These are phyloP conservation scores for Gyrodon lividus DNA, from an alignment of 768 basidiomycete species.

Conservation along the genomic window DNA sequence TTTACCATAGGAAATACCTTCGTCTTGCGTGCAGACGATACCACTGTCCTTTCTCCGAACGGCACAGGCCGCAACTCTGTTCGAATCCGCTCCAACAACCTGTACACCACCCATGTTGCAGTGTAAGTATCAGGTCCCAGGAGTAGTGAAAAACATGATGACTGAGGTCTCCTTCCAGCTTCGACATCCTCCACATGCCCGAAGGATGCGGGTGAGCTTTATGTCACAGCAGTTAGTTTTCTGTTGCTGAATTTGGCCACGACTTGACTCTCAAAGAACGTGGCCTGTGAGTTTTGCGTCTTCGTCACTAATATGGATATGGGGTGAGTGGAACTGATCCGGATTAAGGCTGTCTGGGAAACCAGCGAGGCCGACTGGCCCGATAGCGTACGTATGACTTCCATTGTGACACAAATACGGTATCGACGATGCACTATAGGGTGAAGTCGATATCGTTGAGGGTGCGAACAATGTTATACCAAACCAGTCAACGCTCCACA, in stretches of 20 bases:
- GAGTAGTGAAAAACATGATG: neutral
- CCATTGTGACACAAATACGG: neutral
- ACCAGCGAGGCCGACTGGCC: conserved; percentile 25
- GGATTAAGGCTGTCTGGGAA: conserved; percentile 31
- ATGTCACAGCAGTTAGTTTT: neutral
- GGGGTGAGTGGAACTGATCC: conserved; percentile 10
- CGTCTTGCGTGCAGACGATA: conserved; percentile 39
- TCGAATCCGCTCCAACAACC: conserved; percentile 30
- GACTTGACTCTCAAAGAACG: conserved; percentile 22
- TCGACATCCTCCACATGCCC: conserved; percentile 38
- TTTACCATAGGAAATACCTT: conserved; percentile 28
- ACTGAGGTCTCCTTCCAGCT: conserved; percentile 14
- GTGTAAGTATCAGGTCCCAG: conserved; percentile 21
- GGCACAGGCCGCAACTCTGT: conserved; percentile 38
- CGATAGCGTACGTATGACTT: conserved; percentile 14
- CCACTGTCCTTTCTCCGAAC: conserved; percentile 24
- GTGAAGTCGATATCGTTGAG: conserved; percentile 33
- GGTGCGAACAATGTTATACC: conserved; percentile 53
- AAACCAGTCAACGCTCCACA: conserved; percentile 58
- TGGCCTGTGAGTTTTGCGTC: conserved; percentile 32
- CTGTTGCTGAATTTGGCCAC: neutral
- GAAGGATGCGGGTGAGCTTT: conserved; percentile 33
- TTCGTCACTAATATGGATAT: neutral
- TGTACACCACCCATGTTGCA: conserved; percentile 35
- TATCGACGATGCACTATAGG: conserved; percentile 16